Conservation (phyloP, 495 filamentous ascomycete species). For the Xylaria palmicola region DNA sequence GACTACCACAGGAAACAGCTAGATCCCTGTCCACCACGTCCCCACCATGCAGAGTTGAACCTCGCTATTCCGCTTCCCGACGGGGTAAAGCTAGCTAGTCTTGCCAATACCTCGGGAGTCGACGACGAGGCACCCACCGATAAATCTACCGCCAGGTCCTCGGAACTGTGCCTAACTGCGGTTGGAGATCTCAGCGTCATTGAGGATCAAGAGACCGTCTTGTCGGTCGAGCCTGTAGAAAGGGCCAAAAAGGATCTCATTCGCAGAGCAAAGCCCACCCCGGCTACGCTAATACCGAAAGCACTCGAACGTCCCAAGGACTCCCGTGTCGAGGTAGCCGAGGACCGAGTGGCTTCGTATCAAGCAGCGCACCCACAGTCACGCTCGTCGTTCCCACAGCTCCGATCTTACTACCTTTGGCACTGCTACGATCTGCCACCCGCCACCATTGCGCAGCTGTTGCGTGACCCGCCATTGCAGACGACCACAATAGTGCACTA, state of each 20-base stretch:
- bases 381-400: conserved; percentile 28
- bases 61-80: conserved; percentile 56
- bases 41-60: conserved; percentile 63
- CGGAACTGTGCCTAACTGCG: neutral
- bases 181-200: neutral
- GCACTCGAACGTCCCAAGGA: conserved; percentile 23
- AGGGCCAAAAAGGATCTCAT: neutral
- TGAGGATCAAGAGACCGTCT: neutral
- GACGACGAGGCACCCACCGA: neutral
- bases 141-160: too few species aligned
- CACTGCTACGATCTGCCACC: conserved; percentile 45
- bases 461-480: conserved; percentile 57
- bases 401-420: conserved; percentile 66
- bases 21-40: conserved; percentile 66
- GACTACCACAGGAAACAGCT: conserved; percentile 64
- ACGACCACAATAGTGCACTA: conserved; percentile 50
- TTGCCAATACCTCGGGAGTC: conserved; percentile 16
- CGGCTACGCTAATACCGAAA: neutral
- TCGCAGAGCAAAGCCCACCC: neutral
- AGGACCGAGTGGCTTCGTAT: conserved; percentile 34
- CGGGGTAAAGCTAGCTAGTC: conserved; percentile 26
- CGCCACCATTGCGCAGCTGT: conserved; percentile 44
- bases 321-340: conserved; percentile 36
- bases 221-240: neutral
- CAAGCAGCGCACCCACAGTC: conserved; percentile 22